A percentile compares a stretch with the other conserved stretches of the same genome.
These are phyloP conservation scores for Agarophyton chilense DNA, from an alignment of 23 red algal genomes.

Conservation along the genomic window DNA sequence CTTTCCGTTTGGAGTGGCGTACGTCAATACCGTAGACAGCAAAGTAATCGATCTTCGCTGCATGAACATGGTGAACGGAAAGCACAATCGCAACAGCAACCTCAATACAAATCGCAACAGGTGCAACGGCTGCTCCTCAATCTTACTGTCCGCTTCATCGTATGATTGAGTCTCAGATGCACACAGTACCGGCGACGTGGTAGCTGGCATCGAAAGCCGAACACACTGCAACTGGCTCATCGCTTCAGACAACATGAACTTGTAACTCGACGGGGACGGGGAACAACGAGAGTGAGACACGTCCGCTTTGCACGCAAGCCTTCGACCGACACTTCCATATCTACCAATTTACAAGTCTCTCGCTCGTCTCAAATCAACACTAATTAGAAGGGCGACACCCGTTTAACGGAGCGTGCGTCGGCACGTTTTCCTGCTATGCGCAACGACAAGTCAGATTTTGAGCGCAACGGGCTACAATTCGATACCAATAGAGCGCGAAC, in stretches of 20 bases:
- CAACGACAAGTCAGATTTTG: background rate
- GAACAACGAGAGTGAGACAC: background rate
- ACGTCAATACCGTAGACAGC: constrained; percentile 4
- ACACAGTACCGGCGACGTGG: background rate
- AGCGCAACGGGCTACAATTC: background rate
- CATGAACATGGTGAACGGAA: background rate
- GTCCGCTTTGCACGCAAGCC: background rate
- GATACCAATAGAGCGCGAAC: background rate
- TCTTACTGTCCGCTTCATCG: background rate
- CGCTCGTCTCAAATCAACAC: background rate
- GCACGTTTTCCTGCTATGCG: background rate
- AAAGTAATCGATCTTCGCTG: background rate
- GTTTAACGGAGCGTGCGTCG: background rate
- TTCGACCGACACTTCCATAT: background rate
- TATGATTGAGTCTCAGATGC: background rate
- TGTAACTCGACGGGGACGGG: background rate
- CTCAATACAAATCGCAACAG: background rate
- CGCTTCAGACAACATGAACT: background rate
- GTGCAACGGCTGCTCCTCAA: background rate
- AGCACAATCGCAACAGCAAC: background rate
- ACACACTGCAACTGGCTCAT: background rate
- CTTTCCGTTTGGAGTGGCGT: background rate
- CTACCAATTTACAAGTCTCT: background rate
- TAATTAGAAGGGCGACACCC: background rate
- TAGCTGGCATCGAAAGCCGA: background rate